phyloP scores from a whole-genome alignment of 2,329 filamentous ascomycete genomes.

The Beauveria brongniartii region DNA sequence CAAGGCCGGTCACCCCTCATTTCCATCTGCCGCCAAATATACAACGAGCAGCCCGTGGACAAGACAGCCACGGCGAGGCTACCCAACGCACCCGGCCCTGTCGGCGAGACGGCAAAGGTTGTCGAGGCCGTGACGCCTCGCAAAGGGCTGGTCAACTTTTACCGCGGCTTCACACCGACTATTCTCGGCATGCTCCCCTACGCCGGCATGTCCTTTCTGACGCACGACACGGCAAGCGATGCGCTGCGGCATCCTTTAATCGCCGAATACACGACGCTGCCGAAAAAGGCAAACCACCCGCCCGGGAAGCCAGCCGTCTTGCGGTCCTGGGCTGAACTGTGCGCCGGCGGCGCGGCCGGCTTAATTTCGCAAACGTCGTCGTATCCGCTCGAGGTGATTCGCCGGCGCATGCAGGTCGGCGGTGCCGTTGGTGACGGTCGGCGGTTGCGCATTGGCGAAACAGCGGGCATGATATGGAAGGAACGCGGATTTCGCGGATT shows the following conservation, averaged over 20 bases:
- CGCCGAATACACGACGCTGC: slow-evolving; percentile 66
- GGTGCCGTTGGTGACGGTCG: slow-evolving; percentile 89
- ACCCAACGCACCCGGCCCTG: slow-evolving; percentile 19
- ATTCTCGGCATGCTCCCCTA: slow-evolving; percentile 94
- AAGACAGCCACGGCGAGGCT: slow-evolving; percentile 22
- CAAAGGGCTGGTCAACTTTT: slow-evolving; percentile 79
- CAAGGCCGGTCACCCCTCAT: slow-evolving; percentile 60
- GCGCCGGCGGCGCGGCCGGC: slow-evolving; percentile 76
- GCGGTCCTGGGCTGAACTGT: slow-evolving; percentile 78
- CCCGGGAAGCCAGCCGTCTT: slow-evolving; percentile 61
- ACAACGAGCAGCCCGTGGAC: slow-evolving; percentile 58
- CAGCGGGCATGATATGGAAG: slow-evolving; percentile 62
- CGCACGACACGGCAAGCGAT: slow-evolving; percentile 85
- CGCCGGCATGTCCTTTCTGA: slow-evolving; percentile 90
- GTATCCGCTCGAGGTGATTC: slow-evolving; percentile 88
- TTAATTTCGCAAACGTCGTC: slow-evolving; percentile 85
- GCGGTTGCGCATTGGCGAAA: slow-evolving; percentile 69
- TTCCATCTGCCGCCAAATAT: slow-evolving; percentile 80
- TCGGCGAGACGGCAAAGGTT: slow-evolving; percentile 31
- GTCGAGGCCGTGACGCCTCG: slow-evolving; percentile 44
- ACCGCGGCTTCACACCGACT: slow-evolving; percentile 85
- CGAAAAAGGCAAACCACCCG: slow-evolving; percentile 46
- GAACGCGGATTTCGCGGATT: slow-evolving; percentile 76
- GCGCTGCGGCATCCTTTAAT: slow-evolving; percentile 63
- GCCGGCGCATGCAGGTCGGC: slow-evolving; percentile 91